These are phyloP conservation scores for Stipa capillata DNA, from an alignment of 176 grass and related monocot species.

Conservation along the genomic window DNA sequence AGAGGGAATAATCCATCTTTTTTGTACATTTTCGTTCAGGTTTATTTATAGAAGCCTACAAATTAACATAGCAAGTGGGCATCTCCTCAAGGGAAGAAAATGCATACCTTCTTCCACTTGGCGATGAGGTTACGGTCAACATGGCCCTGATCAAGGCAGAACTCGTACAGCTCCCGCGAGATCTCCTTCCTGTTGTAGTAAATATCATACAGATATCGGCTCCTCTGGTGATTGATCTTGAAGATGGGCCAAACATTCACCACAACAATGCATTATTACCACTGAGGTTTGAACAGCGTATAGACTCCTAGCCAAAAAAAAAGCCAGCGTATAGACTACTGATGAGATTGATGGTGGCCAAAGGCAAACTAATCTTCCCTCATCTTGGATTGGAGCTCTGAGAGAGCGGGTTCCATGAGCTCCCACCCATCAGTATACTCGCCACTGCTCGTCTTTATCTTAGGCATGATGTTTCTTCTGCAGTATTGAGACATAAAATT, in stretches of 20 bases:
- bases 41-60: not conserved
- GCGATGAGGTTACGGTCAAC: constrained; percentile 33
- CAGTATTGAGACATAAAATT: not conserved
- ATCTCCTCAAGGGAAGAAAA: not conserved
- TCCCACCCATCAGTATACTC: constrained; percentile 19
- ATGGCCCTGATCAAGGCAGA: constrained; percentile 33
- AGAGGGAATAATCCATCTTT: not conserved
- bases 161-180: constrained; percentile 22
- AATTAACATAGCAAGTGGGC: not conserved
- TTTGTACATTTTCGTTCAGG: not conserved
- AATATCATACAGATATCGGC: constrained; percentile 35
- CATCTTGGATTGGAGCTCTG: constrained; percentile 22
- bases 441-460: constrained; percentile 26
- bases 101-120: constrained; percentile 43
- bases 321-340: not conserved
- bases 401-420: not conserved
- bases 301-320: no score
- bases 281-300: not conserved
- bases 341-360: not conserved
- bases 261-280: not conserved
- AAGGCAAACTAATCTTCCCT: constrained; percentile 14
- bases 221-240: constrained; percentile 37
- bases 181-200: constrained; percentile 39
- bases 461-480: constrained; percentile 30
- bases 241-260: constrained; percentile 49